Conservation (phyloP, 495 filamentous ascomycete genomes). For the Aspergillus nanangensis region DNA sequence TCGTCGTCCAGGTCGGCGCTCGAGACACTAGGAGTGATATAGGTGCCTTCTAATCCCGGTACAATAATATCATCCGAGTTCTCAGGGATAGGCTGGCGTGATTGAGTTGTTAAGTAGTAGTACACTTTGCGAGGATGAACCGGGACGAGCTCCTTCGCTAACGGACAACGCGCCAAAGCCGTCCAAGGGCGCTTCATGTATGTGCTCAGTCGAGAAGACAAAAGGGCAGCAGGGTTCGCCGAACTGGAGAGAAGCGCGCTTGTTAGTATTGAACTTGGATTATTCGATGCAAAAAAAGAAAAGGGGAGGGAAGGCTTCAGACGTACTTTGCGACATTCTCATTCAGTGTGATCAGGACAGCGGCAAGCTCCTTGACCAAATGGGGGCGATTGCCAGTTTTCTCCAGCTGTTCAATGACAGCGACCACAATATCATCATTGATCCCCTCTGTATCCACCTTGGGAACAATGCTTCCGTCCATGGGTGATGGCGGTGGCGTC, state of each 20-base stretch:
- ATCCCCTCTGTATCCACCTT: constrained; percentile 86
- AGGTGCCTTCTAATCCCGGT: constrained; percentile 39
- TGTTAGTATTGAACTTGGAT: constrained; percentile 30
- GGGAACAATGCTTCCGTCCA: constrained; percentile 43
- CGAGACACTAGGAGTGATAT: constrained; percentile 81
- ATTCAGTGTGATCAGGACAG: constrained; percentile 68
- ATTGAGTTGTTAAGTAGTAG: constrained; percentile 84
- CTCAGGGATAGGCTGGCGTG: constrained; percentile 79
- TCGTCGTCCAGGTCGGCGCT: constrained; percentile 66
- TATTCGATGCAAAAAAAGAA: too few species aligned
- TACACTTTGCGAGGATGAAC: constrained; percentile 93
- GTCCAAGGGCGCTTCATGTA: constrained; percentile 91
- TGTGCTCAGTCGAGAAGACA: constrained; percentile 83
- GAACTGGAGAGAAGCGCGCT: constrained; percentile 55
- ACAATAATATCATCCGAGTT: constrained; percentile 51
- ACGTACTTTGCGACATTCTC: constrained; percentile 88
- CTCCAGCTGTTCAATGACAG: constrained; percentile 85
- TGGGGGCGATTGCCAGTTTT: constrained; percentile 91
- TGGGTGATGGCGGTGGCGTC: constrained; percentile 86
- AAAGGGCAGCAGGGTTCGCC: constrained; percentile 89
- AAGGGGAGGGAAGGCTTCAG: neutral
- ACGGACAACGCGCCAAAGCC: constrained; percentile 73
- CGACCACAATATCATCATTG: constrained; percentile 92
- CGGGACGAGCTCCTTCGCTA: constrained; percentile 87
- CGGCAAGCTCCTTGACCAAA: constrained; percentile 88